Base-by-base conservation (phyloP, 345 rosid genomes). In the Fremontodendron californicum region DNA sequence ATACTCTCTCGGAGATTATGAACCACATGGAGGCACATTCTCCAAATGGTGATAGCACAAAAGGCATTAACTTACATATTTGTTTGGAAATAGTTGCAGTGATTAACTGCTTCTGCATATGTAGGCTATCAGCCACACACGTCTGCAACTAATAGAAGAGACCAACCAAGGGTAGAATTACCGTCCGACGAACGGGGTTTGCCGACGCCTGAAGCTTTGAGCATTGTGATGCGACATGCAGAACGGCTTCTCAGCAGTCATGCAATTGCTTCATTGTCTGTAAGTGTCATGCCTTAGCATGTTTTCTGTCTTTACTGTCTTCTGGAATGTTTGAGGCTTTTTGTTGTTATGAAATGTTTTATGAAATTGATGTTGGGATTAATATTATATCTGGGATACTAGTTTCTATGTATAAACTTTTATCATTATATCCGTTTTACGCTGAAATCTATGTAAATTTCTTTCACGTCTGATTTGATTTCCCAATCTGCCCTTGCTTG, bases 1-100 rank as follows among this genome's bases (percentile, higher is more conserved):
- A 78, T 75, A 92, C 97, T 18, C 82, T 93, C 73, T 69, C 85
- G n/a, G 99, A 90, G 85, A 92, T 92, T 78, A 92, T 93, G 85
- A 76, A 40, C 77, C 86, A 75, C 78, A 87, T 96, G 98, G 97
- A 84, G 82, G 83, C 86, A 25, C 84, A 92, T 40, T 76, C 91
- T 13, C 95, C 82, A 80, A 80, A 83, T 90, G 97, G 98, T 96
- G 76, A 80, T 64, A 63, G 46, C 76, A 46, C 21, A 68, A 40
- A 62, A 80, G 49, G 54, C 61, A 71, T 48, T 71, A 43, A 29
- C 63, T 57, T 7, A 11, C 60, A 40, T 25, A 15, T 78, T 68
- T 19, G 71, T 45, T 78, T 49, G 55, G 48, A 75, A 55, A 54
- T 64, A 37, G 48, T 25, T 78, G 49, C 68, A 37, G 4, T 33